These are phyloP conservation scores for Diaporthe aspalathi DNA, from an alignment of 2,329 filamentous ascomycete genomes.

Conservation along the genomic window DNA sequence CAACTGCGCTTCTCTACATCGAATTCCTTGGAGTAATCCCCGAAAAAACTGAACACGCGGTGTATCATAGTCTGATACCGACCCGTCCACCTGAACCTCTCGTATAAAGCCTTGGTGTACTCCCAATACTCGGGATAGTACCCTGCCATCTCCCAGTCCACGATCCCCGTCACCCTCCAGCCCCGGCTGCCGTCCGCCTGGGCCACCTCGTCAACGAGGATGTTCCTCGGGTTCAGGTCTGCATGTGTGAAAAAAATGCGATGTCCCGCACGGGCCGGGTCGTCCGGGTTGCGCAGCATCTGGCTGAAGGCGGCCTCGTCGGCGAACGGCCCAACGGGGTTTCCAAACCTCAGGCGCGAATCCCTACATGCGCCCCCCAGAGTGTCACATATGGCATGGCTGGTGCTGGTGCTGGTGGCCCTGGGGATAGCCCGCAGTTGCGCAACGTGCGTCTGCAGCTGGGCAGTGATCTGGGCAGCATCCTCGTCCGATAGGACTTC, in stretches of 20 bases:
- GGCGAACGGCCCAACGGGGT: background rate
- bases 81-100: background rate
- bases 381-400: background rate
- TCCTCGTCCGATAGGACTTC: background rate
- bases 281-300: background rate
- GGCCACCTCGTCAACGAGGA: background rate
- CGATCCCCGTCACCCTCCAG: background rate
- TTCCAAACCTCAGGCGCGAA: background rate
- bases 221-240: background rate
- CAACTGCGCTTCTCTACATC: background rate
- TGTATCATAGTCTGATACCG: background rate
- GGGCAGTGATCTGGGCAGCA: background rate
- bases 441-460: background rate
- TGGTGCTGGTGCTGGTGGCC: background rate
- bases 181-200: background rate
- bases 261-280: background rate
- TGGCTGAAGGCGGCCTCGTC: background rate
- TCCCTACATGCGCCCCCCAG: background rate
- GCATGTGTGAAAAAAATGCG: background rate
- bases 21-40: background rate
- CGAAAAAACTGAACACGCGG: background rate
- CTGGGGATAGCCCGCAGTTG: background rate
- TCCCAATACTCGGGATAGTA: background rate
- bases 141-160: background rate
- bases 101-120: background rate